phyloP scores from a whole-genome alignment of 345 rosid genomes.

The Eucalyptus tenuipes region DNA sequence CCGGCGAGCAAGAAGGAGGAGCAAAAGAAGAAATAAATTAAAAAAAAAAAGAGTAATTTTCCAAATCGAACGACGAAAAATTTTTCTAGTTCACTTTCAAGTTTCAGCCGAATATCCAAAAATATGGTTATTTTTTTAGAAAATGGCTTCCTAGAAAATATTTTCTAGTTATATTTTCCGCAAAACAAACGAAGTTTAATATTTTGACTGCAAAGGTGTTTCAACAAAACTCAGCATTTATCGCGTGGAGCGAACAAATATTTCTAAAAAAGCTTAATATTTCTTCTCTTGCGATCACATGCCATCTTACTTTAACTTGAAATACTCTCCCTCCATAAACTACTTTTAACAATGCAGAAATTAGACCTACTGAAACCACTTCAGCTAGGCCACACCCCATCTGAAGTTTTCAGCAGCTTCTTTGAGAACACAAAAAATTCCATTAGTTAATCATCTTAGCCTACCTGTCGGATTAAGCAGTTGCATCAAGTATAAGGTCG shows the following conservation, averaged over 20 bases:
- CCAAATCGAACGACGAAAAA: accelerated
- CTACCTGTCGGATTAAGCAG: neutral
- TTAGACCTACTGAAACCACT: neutral
- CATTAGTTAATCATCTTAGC: neutral
- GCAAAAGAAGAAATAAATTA: no score
- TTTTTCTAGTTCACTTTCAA: no score
- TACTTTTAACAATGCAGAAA: neutral
- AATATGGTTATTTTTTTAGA: no score
- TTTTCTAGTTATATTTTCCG: no score
- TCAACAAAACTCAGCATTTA: neutral
- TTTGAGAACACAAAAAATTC: neutral
- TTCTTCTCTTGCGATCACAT: neutral
- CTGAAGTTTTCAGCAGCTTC: neutral
- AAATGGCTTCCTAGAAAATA: no score
- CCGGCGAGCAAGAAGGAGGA: accelerated
- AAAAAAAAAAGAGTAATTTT: no score
- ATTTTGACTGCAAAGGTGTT: neutral
- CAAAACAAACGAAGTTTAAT: neutral
- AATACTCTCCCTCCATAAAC: neutral
- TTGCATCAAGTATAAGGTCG: neutral
- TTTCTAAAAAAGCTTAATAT: neutral
- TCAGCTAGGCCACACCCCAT: neutral
- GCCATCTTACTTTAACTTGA: neutral
- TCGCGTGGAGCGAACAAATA: neutral
- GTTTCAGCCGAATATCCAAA: accelerated